Evolutionary conservation across 2,329 filamentous ascomycete species (phyloP).

Genomic region (Trichoderma arundinaceum): DNA sequence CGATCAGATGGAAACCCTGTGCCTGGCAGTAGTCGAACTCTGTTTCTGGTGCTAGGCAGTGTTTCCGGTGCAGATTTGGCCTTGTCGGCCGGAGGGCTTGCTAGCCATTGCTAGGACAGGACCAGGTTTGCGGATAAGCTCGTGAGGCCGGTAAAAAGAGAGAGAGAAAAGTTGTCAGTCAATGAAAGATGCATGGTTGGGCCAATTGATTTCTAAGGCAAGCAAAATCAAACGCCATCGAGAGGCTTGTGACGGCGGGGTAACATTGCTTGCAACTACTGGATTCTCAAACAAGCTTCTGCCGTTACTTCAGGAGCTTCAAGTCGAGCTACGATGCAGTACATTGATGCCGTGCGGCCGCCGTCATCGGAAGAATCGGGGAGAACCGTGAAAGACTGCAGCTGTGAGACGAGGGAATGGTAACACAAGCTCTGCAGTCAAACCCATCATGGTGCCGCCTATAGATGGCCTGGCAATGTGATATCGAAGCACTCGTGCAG

Average conservation of each 20-base stretch:
- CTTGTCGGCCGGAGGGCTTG: no score
- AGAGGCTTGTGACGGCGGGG: neutral
- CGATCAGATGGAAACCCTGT: conserved; percentile 18
- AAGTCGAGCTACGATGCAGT: conserved; percentile 2
- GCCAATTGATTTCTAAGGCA: neutral
- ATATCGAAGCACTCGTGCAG: conserved; percentile 4
- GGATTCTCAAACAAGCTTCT: neutral
- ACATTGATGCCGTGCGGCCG: neutral
- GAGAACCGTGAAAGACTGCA: neutral
- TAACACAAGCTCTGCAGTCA: conserved; percentile 9
- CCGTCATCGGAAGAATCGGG: conserved; percentile 25
- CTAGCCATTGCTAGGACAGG: neutral
- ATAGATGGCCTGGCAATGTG: neutral
- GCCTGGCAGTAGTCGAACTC: conserved; percentile 29
- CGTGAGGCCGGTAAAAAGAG: neutral
- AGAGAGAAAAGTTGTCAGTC: neutral
- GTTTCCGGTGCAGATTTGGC: neutral
- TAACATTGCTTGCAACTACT: conserved; percentile 23
- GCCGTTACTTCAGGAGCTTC: neutral
- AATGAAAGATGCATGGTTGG: neutral
- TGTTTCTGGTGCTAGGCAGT: neutral
- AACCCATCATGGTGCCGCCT: neutral
- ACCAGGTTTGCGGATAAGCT: neutral
- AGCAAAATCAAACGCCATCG: neutral
- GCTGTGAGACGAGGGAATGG: neutral